Evolutionary conservation across 768 basidiomycete species (phyloP), one percentile per base, ranked within the genome.

Genomic region (Lyophyllum semitale): DNA sequence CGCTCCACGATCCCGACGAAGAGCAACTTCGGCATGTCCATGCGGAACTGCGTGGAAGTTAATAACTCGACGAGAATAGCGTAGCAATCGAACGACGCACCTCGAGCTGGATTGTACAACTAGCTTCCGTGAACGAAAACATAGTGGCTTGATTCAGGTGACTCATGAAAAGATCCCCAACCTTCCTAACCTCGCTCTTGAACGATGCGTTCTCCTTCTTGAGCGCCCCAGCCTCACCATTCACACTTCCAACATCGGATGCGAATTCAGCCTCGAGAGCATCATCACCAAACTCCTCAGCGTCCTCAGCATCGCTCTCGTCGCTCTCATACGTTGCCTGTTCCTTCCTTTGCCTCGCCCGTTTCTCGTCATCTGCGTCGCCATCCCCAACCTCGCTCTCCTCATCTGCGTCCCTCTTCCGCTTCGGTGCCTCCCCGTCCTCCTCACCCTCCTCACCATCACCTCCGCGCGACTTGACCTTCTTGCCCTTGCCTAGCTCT

Each of bases 1-100:
- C 88, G 81, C 69, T 98, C 97, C 53, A 98, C 81, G 58, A 99
- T 85, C 44, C 95, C 96, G 45, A 98, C 93, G 40, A 99, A 81
- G 20, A 99, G 78, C 30, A 99, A 79, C 71, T 98, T 98, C 11
- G 95, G 95, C 68, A 94, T 88, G 63, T 91, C 85, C 41, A 89
- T 83, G 11, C 82, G 77, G 75, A 98, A 95, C 94, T 98, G 18
- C 54, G 48, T 46, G 45, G 32, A 40, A 32, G 45, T 49, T 18
- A 51, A 32, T 37, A 51, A 57, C 48, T 29, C 48, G 43, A 6
- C 50, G 29, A 35, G 25, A 4, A 13, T n/a, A 50, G 37, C 35
- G 25, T 17, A 51, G 30, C 29, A 53, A n/a, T 12, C 20, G 50
- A 20, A 51, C 47, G 22, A 71, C 87, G 63, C 65, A 95, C 96